These are phyloP conservation scores for Malbranchea zuffiana DNA, from an alignment of 2,329 filamentous ascomycete species.

Conservation along the genomic window DNA sequence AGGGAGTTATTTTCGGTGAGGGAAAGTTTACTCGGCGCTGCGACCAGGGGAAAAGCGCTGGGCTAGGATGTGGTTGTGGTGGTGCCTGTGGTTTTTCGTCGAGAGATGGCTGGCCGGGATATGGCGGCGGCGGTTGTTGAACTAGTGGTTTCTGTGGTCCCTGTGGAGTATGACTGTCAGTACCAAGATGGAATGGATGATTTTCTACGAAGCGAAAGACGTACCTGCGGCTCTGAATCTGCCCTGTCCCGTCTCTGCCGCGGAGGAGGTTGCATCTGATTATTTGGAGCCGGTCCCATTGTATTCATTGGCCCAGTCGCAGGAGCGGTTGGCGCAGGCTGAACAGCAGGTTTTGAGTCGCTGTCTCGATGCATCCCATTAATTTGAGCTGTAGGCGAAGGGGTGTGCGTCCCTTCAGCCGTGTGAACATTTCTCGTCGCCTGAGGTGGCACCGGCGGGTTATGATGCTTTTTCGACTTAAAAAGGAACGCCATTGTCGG, in stretches of 20 bases:
- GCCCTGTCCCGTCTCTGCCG: conserved; percentile 45
- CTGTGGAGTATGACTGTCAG: conserved; percentile 13
- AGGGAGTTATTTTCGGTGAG: conserved; percentile 70
- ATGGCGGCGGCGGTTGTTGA: too few relatives aligned
- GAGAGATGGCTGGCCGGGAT: conserved; percentile 40
- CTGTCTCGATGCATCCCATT: conserved; percentile 37
- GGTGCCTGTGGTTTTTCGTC: conserved; percentile 36
- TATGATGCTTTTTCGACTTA: conserved; percentile 68
- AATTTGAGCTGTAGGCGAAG: conserved; percentile 34
- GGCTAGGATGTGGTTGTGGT: conserved; percentile 46
- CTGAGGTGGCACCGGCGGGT: conserved; percentile 40
- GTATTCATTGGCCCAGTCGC: conserved; percentile 53
- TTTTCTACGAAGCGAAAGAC: conserved; percentile 18
- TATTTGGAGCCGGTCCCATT: conserved; percentile 50
- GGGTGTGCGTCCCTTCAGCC: conserved; percentile 39
- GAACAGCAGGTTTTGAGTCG: conserved; percentile 42
- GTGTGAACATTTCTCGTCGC: conserved; percentile 47
- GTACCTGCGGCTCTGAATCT: conserved; percentile 46
- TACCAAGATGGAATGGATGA: not conserved
- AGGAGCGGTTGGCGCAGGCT: conserved; percentile 54
- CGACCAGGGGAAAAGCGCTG: conserved; percentile 91
- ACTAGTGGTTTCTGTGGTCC: too few relatives aligned
- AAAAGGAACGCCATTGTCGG: conserved; percentile 66
- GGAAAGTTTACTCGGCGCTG: conserved; percentile 80
- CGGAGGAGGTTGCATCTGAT: conserved; percentile 53